Evolutionary conservation across 257 asterid genomes (phyloP).

Genomic region (Orobanche coerulescens): DNA sequence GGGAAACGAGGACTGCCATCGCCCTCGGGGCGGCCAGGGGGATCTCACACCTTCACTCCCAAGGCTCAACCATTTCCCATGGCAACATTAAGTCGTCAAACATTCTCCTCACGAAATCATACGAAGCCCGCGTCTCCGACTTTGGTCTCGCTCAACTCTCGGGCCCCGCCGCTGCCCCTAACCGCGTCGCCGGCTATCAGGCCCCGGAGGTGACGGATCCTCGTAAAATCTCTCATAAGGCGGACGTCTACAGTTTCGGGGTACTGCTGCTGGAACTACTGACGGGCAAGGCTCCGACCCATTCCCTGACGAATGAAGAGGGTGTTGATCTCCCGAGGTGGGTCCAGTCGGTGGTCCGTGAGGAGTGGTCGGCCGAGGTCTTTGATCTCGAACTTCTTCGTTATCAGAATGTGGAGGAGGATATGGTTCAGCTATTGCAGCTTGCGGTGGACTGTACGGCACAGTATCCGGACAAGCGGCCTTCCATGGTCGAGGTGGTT

Average conservation of each 20-base stretch:
- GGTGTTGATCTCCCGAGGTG: conserved; percentile 44
- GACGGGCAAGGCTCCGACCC: conserved; percentile 43
- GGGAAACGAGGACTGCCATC: conserved; percentile 37
- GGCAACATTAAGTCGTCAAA: conserved; percentile 52
- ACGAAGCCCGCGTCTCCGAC: conserved; percentile 46
- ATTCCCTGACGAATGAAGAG: too few relatives aligned
- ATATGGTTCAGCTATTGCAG: conserved; percentile 42
- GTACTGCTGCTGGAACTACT: conserved; percentile 39
- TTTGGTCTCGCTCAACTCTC: conserved; percentile 35
- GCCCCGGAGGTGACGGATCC: conserved; percentile 45
- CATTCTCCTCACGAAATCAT: conserved; percentile 36
- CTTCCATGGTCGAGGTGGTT: conserved; percentile 35
- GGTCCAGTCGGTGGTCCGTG: conserved; percentile 40
- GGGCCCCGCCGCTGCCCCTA: conserved; percentile 24
- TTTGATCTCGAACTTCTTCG: conserved; percentile 38
- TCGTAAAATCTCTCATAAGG: conserved; percentile 40
- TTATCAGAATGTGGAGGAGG: conserved; percentile 36
- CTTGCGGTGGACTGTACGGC: conserved; percentile 38
- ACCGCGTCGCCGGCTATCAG: conserved; percentile 32
- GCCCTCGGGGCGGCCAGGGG: conserved; percentile 46
- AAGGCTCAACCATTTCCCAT: conserved; percentile 33
- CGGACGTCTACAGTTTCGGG: conserved; percentile 52
- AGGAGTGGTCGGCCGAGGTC: conserved; percentile 35
- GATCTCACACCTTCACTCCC: conserved; percentile 37
- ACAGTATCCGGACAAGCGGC: conserved; percentile 37